Conservation (phyloP, 2,329 filamentous ascomycete species). For the Stemphylium beticola region DNA sequence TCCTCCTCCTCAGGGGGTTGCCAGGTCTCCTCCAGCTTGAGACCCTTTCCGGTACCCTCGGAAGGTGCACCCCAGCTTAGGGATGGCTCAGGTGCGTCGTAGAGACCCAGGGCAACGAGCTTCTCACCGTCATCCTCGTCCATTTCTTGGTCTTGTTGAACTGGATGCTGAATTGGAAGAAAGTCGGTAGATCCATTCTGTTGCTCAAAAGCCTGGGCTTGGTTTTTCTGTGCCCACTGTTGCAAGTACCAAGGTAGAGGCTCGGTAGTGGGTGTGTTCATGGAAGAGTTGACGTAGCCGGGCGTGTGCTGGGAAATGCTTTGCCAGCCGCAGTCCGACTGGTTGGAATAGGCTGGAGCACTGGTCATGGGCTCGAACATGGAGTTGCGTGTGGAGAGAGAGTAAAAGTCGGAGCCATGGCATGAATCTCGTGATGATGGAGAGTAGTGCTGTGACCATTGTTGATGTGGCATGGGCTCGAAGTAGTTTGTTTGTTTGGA, state of each 20-base stretch:
- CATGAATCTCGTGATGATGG: conserved; percentile 34
- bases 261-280: conserved; percentile 41
- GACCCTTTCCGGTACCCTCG: conserved; percentile 68
- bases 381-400: conserved; percentile 44
- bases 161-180: conserved; percentile 57
- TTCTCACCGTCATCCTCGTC: conserved; percentile 69
- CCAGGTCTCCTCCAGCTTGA: conserved; percentile 84
- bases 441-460: conserved; percentile 33
- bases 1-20: conserved; percentile 63
- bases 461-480: conserved; percentile 34
- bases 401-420: conserved; percentile 44
- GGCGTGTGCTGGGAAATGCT: conserved; percentile 27
- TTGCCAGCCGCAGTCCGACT: conserved; percentile 39
- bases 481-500: conserved; percentile 29
- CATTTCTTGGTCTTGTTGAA: conserved; percentile 58
- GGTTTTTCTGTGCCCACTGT: conserved; percentile 46
- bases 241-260: conserved; percentile 46
- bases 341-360: conserved; percentile 19
- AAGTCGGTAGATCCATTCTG: conserved; percentile 52
- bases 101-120: conserved; percentile 81
- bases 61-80: conserved; percentile 59
- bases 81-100: conserved; percentile 72
- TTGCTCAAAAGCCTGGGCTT: conserved; percentile 28
- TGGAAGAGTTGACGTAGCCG: conserved; percentile 34
- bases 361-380: conserved; percentile 31